Evolutionary conservation across 2,329 filamentous ascomycete species (phyloP), one percentile per base, ranked within the genome.

Genomic region (Sporothrix inflata): DNA sequence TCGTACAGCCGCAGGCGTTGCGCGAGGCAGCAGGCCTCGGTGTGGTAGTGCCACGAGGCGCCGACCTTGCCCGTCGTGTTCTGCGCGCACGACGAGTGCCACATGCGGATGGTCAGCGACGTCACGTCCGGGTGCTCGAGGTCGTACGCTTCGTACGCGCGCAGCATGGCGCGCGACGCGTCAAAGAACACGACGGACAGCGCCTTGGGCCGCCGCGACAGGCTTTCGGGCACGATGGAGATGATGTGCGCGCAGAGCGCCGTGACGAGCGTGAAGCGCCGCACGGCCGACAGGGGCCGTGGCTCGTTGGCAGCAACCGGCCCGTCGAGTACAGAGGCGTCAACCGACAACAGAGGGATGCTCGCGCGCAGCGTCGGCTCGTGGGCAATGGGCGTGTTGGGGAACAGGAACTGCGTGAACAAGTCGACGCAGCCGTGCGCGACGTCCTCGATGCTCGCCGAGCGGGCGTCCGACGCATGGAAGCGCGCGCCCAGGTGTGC

Each of bases 371-470:
- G 76, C 75, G 79, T 83, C 0, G 81, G 78, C 61, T 84, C 82
- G 73, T 84, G 82, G 3, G 84, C 79, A 55, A 84, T 73, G 1
- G 82, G 82, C 21, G 79, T 84, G 1, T 84, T 78, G 1, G 82
- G 82, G 67, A 81, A 83, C 2, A 84, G 81, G 66, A 83, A 83
- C 69, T 83, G 78, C 42, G 83, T 83, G 72, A 83, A 84, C 24
- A 83, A 74, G 71, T 82, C 78, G 42, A 84, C 78, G 68, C 66
- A 69, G 21, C 61, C 40, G 24, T 66, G 61, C 3, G 61, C 61
- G 12, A 40, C 61, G 9, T 47, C 40, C 4, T 16, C 40, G 14
- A 66, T 47, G 30, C 7, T 21, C 0, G 7, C 16, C 7, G 60
- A 12, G 4, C 12, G 8, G 21, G 40, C 24, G 4, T 27, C 21